Base-by-base conservation (phyloP, 2,329 filamentous ascomycete genomes). In the Colletotrichum sp. region DNA sequence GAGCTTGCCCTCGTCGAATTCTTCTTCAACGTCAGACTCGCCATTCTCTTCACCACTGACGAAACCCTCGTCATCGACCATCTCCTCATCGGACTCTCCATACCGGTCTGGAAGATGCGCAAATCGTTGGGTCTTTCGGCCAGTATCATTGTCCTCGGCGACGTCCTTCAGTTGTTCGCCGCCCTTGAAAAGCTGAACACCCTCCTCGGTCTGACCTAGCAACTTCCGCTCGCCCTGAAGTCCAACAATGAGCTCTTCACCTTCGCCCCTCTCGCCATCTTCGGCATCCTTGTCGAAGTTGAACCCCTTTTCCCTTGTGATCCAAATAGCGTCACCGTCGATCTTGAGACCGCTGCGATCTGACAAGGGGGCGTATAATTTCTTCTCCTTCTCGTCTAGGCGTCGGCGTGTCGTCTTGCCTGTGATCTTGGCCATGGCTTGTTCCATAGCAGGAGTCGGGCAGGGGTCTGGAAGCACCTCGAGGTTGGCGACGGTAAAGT, bases 321-420 rank as follows among this genome's bases (percentile, higher is more conserved):
- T 98, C 87, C 98, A 99, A 48, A 99, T 96, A 9, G 96, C 96
- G 85, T 99, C 97, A 76, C 98, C 98, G 79, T 99, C 97, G 67
- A 99, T 96, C 82, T 98, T 93, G 15, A 99, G 91, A 80, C 97
- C 97, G 78, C 96, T 97, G 39, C 98, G 96, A 85, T 99, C 97
- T 30, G 96, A 98, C 96, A 99, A 98, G 39, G 97, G 97, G 4
- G 97, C 97, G 84, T 98, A 97, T 7, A 99, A 87, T 80, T 97
- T 92, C 86, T 98, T 98, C 82, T 99, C 96, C 86, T 98, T 99
- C 82, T 99, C 97, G 36, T 97, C 97, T 16, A 99, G 87, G 72
- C 96, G 91, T 81, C 93, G 92, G 78, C 96, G 89, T 55, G 93
- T 93, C 39, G 93, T 93, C 84, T 98, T 98, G 5, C 96, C 96